phyloP scores from a whole-genome alignment of 306 rosid species.

The Arachis hypogaea region DNA sequence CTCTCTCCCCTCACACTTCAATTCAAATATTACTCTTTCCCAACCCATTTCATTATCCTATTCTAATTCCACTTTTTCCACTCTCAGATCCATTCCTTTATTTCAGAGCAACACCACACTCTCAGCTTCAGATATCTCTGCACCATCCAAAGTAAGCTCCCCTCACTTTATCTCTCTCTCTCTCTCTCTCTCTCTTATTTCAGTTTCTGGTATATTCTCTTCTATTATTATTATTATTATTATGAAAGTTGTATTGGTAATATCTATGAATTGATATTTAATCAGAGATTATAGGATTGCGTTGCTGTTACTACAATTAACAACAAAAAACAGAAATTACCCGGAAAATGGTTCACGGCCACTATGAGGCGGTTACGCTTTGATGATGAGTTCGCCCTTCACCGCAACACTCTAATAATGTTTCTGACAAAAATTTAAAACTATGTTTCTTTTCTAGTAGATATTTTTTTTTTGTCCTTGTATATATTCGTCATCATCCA shows the following conservation, averaged over 20 bases:
- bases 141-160: constrained; percentile 31
- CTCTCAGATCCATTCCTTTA: constrained; percentile 42
- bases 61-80: background rate
- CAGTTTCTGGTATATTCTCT: too few relatives aligned
- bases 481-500: background rate
- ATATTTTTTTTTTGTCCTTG: background rate
- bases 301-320: too few relatives aligned
- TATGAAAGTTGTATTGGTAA: background rate
- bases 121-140: background rate
- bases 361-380: too few relatives aligned
- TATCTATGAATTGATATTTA: background rate
- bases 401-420: too few relatives aligned
- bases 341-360: too few relatives aligned
- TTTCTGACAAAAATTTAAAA: background rate
- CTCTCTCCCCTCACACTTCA: background rate
- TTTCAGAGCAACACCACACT: background rate
- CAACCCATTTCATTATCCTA: background rate
- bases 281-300: background rate
- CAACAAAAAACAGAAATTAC: too few relatives aligned
- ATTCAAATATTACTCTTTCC: background rate
- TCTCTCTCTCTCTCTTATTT: background rate
- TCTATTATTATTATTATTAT: background rate
- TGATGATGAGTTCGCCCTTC: too few relatives aligned
- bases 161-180: background rate
- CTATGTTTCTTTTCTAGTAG: background rate